Base-by-base conservation (phyloP, 371 early-diverging fungal genomes). In the Mucor piriformis region DNA sequence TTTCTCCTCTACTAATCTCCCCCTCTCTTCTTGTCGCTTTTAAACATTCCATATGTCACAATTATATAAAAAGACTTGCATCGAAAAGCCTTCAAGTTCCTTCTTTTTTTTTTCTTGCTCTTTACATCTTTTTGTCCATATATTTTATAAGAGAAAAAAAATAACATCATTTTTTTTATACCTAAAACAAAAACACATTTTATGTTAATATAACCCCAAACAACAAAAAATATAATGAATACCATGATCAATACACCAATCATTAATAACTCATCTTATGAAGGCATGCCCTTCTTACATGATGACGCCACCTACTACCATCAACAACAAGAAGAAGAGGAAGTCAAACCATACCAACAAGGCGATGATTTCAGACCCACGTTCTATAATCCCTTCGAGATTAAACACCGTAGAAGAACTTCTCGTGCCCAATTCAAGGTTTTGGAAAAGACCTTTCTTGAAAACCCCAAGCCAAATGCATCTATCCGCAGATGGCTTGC, bases 371-470 rank as follows among this genome's bases (percentile, higher is more conserved):
- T 56, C 48, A 47, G 35, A 35, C 35, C 81, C 8, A 78, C 86
- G 10, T 87, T 88, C 60, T 91, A 90, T 64, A 85, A 91, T 57
- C 90, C 92, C 5, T 87, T 86, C 67, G 88, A 89, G 34, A 84
- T 90, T 58, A 90, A 89, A 62, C 90, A 89, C 59, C 83, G 92
- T 24, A 72, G 82, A 46, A 74, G 90, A 27, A 91, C 91, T 10
- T 87, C 90, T 32, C 82, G 82, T 21, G 75, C 78, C 46, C 92
- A 92, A 65, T 82, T 85, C 61, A 73, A 75, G 57, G 80, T 81
- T 13, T 82, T 92, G 12, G 91, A 92, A 65, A 77, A 76, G 40
- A 81, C 83, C 3, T 92, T 91, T 64, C 69, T 65, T 50, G 82
- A 81, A 13, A 87, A 87, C 43, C 87, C 88, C n/a, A 89, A 88